Conservation (phyloP, 2,329 filamentous ascomycete species). For the Pseudogymnoascus sp. region DNA sequence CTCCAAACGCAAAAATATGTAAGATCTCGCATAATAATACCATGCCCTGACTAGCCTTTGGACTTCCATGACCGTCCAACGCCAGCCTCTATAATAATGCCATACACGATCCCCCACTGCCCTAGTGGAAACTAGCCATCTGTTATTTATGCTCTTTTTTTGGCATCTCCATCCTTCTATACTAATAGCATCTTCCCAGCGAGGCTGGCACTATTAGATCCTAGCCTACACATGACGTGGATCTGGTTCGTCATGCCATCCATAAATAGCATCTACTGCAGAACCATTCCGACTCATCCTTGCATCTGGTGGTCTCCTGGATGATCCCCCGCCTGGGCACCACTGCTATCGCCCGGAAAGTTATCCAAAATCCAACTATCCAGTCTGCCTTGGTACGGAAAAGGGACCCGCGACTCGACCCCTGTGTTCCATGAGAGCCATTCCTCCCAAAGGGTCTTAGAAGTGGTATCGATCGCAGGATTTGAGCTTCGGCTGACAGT, state of each 20-base stretch:
- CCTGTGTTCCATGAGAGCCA: constrained; percentile 5
- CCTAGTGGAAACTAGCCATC: neutral
- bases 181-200: neutral
- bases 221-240: neutral
- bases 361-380: constrained; percentile 21
- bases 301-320: neutral
- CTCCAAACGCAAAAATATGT: neutral
- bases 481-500: constrained; percentile 40
- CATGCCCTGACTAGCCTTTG: neutral
- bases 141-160: neutral
- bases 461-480: constrained; percentile 11
- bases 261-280: neutral
- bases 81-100: neutral
- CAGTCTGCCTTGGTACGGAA: constrained; percentile 19
- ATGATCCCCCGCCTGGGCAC: neutral
- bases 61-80: neutral
- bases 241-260: neutral
- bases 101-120: neutral
- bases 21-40: neutral
- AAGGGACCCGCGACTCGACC: constrained; percentile 13
- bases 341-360: constrained; percentile 8
- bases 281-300: neutral
- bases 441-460: constrained; percentile 10
- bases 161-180: neutral
- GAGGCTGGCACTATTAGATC: neutral